Base-by-base conservation (phyloP, 495 filamentous ascomycete genomes). In the Annulohypoxylon maeteangense region DNA sequence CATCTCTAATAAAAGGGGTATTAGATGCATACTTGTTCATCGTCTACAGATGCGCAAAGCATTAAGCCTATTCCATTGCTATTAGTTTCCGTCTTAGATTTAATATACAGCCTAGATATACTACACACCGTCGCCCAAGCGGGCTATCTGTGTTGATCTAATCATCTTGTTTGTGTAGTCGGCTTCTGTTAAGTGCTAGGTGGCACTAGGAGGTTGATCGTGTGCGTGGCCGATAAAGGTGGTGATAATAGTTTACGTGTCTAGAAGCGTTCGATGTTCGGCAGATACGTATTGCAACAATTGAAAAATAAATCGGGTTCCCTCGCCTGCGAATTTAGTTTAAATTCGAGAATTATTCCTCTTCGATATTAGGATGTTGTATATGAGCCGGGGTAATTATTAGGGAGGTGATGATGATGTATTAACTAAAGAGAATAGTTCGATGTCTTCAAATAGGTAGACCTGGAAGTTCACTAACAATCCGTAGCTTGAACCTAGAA, bases 11-110 rank as follows among this genome's bases (percentile, higher is more conserved):
- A 48, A 25, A 56, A 68, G 54, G 25, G 40, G 32, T n/a, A 20
- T 7, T 53, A 59, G 60, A n/a, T 22, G 64, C 82, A 65, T 62
- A 90, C 89, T 83, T 92, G 89, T 76, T 91, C 90, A 80, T 97
- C 93, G 80, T 99, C 95, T 53, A 97, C 93, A 0, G 96, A 97
- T 47, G 95, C 95, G 73, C 93, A 94, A 62, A 99, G 87, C 86
- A 97, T 92, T 62, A 98, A 85, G 84, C 96, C 95, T 97, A 66
- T 34, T 31, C 50, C 4, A 27, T 23, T 59, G 51, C 56, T 64
- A 71, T 80, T 69, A 76, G 60, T 40, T n/a, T 22, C 7, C 7
- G 23, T 8, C 11, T 16, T 22, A 6, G 36, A 53, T 0, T 2
- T 23, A 31, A 34, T 44, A 55, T 31, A 56, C 60, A n/a, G 57